A percentile compares a stretch with the other conserved stretches of the same genome.
phyloP scores from a whole-genome alignment of 164 flowering plant species.

The Annona cherimola region DNA sequence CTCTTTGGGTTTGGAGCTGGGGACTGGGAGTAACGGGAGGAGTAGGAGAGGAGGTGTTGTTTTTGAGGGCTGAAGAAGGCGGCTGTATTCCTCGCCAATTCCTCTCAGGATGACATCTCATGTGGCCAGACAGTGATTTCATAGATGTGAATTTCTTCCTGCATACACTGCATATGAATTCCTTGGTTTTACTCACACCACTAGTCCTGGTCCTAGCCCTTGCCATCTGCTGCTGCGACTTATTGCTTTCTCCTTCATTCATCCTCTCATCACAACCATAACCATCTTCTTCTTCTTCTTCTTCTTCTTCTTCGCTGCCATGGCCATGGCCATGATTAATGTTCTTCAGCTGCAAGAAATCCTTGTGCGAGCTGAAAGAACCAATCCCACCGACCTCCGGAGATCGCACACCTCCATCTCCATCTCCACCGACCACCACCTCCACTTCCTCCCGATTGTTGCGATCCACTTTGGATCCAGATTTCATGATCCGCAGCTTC shows the following conservation, averaged over 20 bases:
- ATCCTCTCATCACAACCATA: neutral
- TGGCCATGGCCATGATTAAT: no score
- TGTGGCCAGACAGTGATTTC: constrained; percentile 68
- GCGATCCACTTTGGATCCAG: neutral
- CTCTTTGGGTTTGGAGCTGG: no score
- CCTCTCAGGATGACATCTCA: constrained; percentile 74
- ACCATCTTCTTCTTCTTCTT: neutral
- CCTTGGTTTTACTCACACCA: neutral
- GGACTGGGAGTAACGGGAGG: constrained; percentile 4
- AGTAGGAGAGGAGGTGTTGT: constrained; percentile 18
- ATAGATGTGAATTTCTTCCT: constrained; percentile 39
- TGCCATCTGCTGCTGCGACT: neutral
- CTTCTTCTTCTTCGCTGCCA: no score
- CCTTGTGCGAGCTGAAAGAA: neutral
- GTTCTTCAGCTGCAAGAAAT: neutral
- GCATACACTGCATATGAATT: constrained; percentile 31
- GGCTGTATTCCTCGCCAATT: constrained; percentile 55
- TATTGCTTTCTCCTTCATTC: neutral
- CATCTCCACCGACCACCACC: constrained; percentile 31
- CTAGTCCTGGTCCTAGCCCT: neutral
- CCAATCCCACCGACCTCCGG: constrained; percentile 33
- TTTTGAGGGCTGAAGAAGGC: constrained; percentile 18
- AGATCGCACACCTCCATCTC: constrained; percentile 39
- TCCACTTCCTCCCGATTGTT: constrained; percentile 15
- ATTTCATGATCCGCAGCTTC: neutral